Evolutionary conservation across 192 early-diverging fungal genomes (phyloP).

Genomic region (Rhizophagus sp.): DNA sequence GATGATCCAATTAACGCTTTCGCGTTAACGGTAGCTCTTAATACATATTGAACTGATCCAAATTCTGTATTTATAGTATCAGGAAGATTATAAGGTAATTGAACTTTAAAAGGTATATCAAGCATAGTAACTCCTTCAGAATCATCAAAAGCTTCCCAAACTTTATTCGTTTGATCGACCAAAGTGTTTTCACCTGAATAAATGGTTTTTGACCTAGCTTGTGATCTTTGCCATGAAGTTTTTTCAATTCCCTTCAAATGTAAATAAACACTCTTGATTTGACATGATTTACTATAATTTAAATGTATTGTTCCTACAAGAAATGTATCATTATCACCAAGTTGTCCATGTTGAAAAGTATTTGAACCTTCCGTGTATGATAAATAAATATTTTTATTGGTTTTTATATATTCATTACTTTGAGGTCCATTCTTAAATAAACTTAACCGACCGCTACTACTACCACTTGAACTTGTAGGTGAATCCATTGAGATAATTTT

Average conservation of each 20-base stretch:
- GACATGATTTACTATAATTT: slow-evolving; percentile 10
- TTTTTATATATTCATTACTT: slow-evolving; percentile 7
- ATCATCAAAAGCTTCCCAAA: slow-evolving; percentile 27
- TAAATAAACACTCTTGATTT: slow-evolving; percentile 13
- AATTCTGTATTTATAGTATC: slow-evolving; percentile 16
- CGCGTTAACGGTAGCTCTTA: not conserved
- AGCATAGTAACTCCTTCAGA: not conserved
- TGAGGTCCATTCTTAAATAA: not conserved
- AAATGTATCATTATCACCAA: slow-evolving; percentile 24
- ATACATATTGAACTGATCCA: not conserved
- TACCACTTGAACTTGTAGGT: not conserved
- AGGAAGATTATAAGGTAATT: slow-evolving; percentile 26
- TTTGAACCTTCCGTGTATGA: not conserved
- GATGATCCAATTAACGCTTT: not conserved
- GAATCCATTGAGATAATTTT: too few relatives aligned
- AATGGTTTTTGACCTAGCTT: slow-evolving; percentile 23
- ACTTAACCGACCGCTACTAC: not conserved
- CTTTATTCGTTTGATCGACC: slow-evolving; percentile 16
- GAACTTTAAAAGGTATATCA: slow-evolving; percentile 26
- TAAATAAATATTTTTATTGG: slow-evolving; percentile 24
- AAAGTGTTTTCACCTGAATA: slow-evolving; percentile 20
- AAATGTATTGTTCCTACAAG: slow-evolving; percentile 23
- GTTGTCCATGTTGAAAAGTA: slow-evolving; percentile 20
- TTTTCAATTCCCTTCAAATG: slow-evolving; percentile 24
- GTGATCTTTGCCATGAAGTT: slow-evolving; percentile 19